A percentile compares a stretch with the other conserved stretches of the same genome.
These are phyloP conservation scores for Claviceps arundinis DNA, from an alignment of 2,329 filamentous ascomycete genomes.

Conservation along the genomic window DNA sequence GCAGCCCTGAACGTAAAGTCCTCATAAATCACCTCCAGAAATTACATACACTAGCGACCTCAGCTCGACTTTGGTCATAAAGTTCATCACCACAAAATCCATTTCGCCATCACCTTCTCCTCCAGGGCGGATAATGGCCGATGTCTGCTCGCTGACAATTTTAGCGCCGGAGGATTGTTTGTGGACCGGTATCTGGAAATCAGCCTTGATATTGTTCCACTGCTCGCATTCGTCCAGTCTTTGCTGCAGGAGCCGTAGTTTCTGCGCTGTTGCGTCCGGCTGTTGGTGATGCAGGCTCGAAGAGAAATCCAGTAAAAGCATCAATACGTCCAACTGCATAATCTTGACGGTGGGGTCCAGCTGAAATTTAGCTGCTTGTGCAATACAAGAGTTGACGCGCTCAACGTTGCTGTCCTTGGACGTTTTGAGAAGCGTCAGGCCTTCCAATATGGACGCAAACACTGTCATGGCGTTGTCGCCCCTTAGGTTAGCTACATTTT, in stretches of 20 bases:
- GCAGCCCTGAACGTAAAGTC: conserved; percentile 7
- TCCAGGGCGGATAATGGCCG: conserved; percentile 33
- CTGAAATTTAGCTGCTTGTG: conserved; percentile 60
- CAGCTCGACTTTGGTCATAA: conserved; percentile 47
- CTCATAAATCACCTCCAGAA: not conserved
- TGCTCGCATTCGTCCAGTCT: conserved; percentile 44
- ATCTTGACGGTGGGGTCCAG: conserved; percentile 49
- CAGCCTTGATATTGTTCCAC: conserved; percentile 33
- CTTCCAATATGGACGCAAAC: conserved; percentile 54
- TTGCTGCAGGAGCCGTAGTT: conserved; percentile 48
- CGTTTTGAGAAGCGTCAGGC: conserved; percentile 52
- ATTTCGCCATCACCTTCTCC: conserved; percentile 29
- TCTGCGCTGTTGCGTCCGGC: conserved; percentile 41
- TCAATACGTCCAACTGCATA: conserved; percentile 52
- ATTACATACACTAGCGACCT: conserved; percentile 38
- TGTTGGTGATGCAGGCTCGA: conserved; percentile 54
- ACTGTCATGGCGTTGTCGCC: conserved; percentile 53
- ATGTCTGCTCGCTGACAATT: conserved; percentile 44
- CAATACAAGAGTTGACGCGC: conserved; percentile 58
- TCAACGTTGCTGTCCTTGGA: conserved; percentile 53
- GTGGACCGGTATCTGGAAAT: conserved; percentile 42
- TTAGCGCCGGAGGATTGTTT: conserved; percentile 33
- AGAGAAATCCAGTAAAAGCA: conserved; percentile 55
- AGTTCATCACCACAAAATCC: conserved; percentile 46
- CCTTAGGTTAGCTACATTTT: conserved; percentile 42